These are phyloP conservation scores for Aspergillus niger DNA, from an alignment of 2,329 filamentous ascomycete genomes.

Conservation along the genomic window DNA sequence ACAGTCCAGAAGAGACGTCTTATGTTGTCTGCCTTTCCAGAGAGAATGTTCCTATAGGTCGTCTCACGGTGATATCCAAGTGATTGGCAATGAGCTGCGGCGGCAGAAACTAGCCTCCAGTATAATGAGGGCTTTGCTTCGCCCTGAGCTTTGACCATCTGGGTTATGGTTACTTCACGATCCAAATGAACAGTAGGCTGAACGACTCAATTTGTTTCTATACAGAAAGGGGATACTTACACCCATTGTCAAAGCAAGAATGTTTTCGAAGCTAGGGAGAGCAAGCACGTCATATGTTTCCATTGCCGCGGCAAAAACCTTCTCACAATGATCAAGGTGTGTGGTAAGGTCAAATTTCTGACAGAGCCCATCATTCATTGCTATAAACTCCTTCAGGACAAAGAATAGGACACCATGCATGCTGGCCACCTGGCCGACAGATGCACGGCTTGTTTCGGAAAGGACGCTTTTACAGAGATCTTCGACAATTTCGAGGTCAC, in stretches of 20 bases:
- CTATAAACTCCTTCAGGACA: slow-evolving; percentile 7
- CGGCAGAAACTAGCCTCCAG: background rate
- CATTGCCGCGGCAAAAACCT: background rate
- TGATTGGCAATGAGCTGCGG: background rate
- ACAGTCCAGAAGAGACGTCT: background rate
- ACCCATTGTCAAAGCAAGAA: slow-evolving; percentile 9
- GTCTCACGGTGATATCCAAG: slow-evolving; percentile 7
- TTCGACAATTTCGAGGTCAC: background rate
- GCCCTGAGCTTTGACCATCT: slow-evolving; percentile 2
- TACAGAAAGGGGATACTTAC: background rate
- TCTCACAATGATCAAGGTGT: slow-evolving; percentile 2
- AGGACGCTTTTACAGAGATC: background rate
- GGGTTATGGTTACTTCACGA: background rate
- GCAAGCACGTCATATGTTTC: slow-evolving; percentile 10
- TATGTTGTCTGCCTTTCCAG: background rate
- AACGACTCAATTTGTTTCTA: no score
- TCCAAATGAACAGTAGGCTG: no score
- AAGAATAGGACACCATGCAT: slow-evolving; percentile 7
- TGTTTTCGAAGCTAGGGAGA: slow-evolving; percentile 9
- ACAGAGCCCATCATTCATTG: slow-evolving; percentile 1
- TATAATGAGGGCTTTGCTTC: slow-evolving; percentile 2
- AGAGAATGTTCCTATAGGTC: background rate
- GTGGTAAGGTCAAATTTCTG: slow-evolving; percentile 3
- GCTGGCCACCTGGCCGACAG: background rate
- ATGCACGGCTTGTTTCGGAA: background rate